phyloP scores from a whole-genome alignment of 768 basidiomycete species.

The Suillus subaureus region DNA sequence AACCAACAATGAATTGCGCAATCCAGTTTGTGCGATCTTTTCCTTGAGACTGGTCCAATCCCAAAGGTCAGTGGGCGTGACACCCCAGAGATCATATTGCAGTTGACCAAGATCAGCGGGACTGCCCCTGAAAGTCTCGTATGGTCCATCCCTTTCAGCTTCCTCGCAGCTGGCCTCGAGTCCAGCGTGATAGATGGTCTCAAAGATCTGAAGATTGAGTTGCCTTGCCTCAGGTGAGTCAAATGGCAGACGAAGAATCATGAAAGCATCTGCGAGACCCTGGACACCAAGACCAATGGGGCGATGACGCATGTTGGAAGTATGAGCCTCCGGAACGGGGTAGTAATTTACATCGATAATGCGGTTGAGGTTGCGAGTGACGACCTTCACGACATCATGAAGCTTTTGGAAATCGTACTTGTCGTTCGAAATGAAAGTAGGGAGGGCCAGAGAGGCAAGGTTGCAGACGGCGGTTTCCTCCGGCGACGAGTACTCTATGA shows the following conservation, averaged over 20 bases:
- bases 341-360: constrained; percentile 97
- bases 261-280: constrained; percentile 97
- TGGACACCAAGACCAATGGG: constrained; percentile 98
- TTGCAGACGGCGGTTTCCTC: constrained; percentile 99
- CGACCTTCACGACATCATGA: constrained; percentile 92
- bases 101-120: constrained; percentile 88
- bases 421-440: constrained; percentile 83
- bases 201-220: constrained; percentile 95
- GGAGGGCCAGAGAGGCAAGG: constrained; percentile 94
- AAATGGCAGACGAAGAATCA: constrained; percentile 95
- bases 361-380: constrained; percentile 89
- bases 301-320: constrained; percentile 95
- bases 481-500: constrained; percentile 96
- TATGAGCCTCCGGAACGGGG: constrained; percentile 87
- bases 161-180: constrained; percentile 90
- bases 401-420: constrained; percentile 93
- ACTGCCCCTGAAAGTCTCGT: constrained; percentile 88
- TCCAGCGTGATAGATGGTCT: constrained; percentile 97
- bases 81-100: constrained; percentile 95
- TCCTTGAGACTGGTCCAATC: constrained; percentile 90
- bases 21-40: constrained; percentile 77
- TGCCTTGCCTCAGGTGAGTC: constrained; percentile 84
- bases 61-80: constrained; percentile 89
- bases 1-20: constrained; percentile 87
- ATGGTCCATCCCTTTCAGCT: constrained; percentile 76